Evolutionary conservation across 202 grass and related monocot species (phyloP).

Genomic region (Elaeis oleifera): DNA sequence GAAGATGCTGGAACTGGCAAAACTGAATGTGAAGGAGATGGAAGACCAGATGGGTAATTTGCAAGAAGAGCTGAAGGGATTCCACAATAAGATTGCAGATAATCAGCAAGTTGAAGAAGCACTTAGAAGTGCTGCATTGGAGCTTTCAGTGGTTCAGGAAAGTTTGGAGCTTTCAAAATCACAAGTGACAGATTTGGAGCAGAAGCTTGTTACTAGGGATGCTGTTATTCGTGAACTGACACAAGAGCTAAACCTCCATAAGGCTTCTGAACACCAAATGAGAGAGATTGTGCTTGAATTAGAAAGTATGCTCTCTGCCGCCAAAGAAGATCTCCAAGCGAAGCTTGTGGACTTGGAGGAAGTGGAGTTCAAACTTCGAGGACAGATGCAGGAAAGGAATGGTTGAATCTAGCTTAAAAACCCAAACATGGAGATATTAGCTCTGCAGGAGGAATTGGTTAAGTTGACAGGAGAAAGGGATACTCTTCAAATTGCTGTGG

Average conservation of each 20-base stretch:
- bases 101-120: conserved; percentile 1
- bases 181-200: background rate
- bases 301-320: no score
- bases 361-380: conserved; percentile 38
- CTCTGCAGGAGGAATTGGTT: conserved; percentile 29
- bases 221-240: background rate
- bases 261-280: conserved; percentile 9
- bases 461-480: conserved; percentile 57
- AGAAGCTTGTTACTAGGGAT: conserved; percentile 12
- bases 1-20: conserved; percentile 1
- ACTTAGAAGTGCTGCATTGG: no score
- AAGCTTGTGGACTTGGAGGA: conserved; percentile 44
- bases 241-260: conserved; percentile 7
- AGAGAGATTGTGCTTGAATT: background rate
- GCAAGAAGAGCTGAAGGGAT: conserved; percentile 11
- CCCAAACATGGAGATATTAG: conserved; percentile 42
- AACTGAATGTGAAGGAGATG: conserved; percentile 2
- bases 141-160: no score
- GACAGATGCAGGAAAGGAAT: conserved; percentile 36
- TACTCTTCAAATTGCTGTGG: conserved; percentile 39
- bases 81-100: background rate
- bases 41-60: conserved; percentile 6
- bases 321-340: conserved; percentile 29
- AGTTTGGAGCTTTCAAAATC: no score
- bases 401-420: conserved; percentile 41